Evolutionary conservation across 306 rosid species (phyloP).

Genomic region (Pachyrhizus erosus): DNA sequence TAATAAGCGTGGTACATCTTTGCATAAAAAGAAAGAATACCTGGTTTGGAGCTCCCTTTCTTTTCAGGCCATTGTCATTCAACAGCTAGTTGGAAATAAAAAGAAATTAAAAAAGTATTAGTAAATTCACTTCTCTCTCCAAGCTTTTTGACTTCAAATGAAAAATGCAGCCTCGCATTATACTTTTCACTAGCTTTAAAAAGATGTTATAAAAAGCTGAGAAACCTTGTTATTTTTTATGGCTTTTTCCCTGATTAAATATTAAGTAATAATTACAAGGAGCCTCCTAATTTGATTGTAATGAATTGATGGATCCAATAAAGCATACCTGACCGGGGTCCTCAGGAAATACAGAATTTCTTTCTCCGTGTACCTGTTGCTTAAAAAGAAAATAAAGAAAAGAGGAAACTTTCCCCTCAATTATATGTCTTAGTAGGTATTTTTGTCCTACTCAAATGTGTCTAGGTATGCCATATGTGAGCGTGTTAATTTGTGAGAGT

Average conservation of each 20-base stretch:
- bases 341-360: constrained; percentile 58
- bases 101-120: constrained; percentile 19
- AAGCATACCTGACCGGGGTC: constrained; percentile 62
- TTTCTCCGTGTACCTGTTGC: constrained; percentile 54
- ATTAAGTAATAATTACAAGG: constrained; percentile 36
- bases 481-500: neutral
- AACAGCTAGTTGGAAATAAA: constrained; percentile 50
- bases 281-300: constrained; percentile 41
- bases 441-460: constrained; percentile 32
- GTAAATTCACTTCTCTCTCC: constrained; percentile 29
- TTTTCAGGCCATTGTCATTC: constrained; percentile 60
- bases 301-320: constrained; percentile 49
- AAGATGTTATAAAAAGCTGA: constrained; percentile 47
- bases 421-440: constrained; percentile 27
- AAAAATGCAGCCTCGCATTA: constrained; percentile 40
- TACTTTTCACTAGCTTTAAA: constrained; percentile 46
- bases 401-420: constrained; percentile 33
- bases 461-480: neutral
- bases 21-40: constrained; percentile 45
- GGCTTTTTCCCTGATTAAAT: constrained; percentile 14
- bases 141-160: constrained; percentile 53
- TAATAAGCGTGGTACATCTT: constrained; percentile 35
- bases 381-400: constrained; percentile 6
- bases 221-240: constrained; percentile 38
- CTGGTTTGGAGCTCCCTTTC: constrained; percentile 60